Evolutionary conservation across 108 stramenopile species (phyloP).

Genomic region (Fistulifera pelliculosa): DNA sequence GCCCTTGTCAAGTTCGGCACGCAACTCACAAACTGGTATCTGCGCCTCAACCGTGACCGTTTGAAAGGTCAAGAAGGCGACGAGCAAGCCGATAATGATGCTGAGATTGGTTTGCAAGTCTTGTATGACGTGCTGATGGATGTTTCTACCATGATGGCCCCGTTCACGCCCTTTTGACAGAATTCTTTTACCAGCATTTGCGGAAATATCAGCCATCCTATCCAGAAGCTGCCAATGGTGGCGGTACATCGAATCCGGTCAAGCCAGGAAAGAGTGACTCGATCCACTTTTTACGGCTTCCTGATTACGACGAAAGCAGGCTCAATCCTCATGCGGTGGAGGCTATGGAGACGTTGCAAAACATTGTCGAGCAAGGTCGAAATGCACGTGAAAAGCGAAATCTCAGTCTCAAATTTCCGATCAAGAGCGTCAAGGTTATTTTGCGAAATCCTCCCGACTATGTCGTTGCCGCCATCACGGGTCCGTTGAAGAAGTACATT

Average conservation of each 20-base stretch:
- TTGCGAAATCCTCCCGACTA: conserved; percentile 64
- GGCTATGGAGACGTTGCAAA: conserved; percentile 87
- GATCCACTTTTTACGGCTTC: conserved; percentile 91
- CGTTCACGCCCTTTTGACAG: conserved; percentile 99
- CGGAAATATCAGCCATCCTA: conserved; percentile 87
- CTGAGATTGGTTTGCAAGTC: conserved; percentile 84
- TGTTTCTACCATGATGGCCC: conserved; percentile 93
- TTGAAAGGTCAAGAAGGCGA: conserved; percentile 92
- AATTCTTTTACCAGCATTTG: conserved; percentile 96
- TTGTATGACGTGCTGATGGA: conserved; percentile 94
- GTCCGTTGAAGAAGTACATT: conserved; percentile 88
- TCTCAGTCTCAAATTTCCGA: conserved; percentile 85
- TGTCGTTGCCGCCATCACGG: conserved; percentile 69
- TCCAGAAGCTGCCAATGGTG: conserved; percentile 46
- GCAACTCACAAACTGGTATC: conserved; percentile 99
- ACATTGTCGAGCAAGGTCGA: conserved; percentile 89
- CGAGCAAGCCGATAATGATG: conserved; percentile 58
- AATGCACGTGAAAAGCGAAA: conserved; percentile 89
- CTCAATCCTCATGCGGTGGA: conserved; percentile 83
- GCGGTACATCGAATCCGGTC: conserved; percentile 67
- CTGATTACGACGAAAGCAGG: conserved; percentile 69
- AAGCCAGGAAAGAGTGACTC: conserved; percentile 88
- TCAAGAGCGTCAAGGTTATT: conserved; percentile 89
- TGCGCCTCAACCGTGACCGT: conserved; percentile 97
- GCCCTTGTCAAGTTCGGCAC: conserved; percentile 92